Conservation (phyloP, 768 basidiomycete genomes). For the Mycena rosella region DNA sequence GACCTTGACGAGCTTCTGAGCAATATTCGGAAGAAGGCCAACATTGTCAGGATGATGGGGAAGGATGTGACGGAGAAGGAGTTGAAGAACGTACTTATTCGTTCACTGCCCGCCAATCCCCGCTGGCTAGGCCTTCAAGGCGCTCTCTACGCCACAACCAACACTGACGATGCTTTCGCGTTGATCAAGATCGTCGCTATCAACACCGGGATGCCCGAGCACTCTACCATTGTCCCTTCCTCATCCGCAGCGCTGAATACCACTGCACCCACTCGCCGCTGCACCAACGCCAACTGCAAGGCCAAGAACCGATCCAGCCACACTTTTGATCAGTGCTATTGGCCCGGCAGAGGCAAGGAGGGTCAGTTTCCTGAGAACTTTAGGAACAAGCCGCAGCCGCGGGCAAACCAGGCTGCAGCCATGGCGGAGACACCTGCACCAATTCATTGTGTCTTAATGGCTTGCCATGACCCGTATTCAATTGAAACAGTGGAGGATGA, state of each 20-base stretch:
- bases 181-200: constrained; percentile 17
- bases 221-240: not conserved
- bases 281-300: constrained; percentile 42
- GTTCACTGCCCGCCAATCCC: not conserved
- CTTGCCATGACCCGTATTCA: not conserved
- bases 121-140: constrained; percentile 23
- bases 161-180: constrained; percentile 3
- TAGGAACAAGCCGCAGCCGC: constrained; percentile 11
- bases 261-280: not conserved
- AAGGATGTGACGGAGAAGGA: constrained; percentile 10
- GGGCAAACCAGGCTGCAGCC: constrained; percentile 4
- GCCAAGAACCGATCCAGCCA: constrained; percentile 37
- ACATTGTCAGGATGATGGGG: constrained; percentile 13
- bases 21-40: constrained; percentile 11
- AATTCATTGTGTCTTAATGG: constrained; percentile 18
- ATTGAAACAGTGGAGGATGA: constrained; percentile 1
- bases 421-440: not conserved
- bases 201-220: constrained; percentile 15
- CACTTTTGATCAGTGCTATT: constrained; percentile 46
- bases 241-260: not conserved
- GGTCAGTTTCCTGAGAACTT: constrained; percentile 48
- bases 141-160: constrained; percentile 1
- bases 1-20: constrained; percentile 11
- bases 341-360: constrained; percentile 51
- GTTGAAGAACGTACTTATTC: constrained; percentile 21